These are phyloP conservation scores for Cladophialophora bantiana DNA, from an alignment of 2,329 filamentous ascomycete species.

Conservation along the genomic window DNA sequence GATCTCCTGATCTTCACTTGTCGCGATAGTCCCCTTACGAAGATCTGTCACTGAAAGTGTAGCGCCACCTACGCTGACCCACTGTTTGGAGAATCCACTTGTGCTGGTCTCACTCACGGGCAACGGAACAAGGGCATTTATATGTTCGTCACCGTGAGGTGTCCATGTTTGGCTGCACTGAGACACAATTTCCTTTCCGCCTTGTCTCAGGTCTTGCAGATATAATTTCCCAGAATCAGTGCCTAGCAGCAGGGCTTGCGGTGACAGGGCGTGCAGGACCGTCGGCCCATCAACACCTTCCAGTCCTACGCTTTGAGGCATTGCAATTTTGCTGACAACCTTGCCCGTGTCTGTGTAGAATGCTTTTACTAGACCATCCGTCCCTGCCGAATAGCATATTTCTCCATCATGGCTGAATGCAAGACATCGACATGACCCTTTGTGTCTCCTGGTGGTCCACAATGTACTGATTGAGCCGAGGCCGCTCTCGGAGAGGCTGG, in stretches of 20 bases:
- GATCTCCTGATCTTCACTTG: conserved; percentile 93
- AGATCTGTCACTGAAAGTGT: conserved; percentile 91
- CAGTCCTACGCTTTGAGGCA: conserved; percentile 61
- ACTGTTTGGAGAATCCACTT: conserved; percentile 90
- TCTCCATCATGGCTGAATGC: conserved; percentile 80
- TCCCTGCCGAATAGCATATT: conserved; percentile 67
- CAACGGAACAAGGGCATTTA: conserved; percentile 84
- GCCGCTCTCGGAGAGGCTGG: conserved; percentile 61
- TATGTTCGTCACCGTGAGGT: conserved; percentile 84
- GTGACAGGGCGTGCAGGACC: conserved; percentile 81
- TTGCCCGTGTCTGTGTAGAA: conserved; percentile 65
- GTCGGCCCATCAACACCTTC: conserved; percentile 71
- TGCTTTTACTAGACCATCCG: conserved; percentile 69
- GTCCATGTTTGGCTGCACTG: conserved; percentile 74
- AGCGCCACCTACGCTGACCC: conserved; percentile 89
- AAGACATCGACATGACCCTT: conserved; percentile 87
- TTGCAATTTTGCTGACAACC: conserved; percentile 81
- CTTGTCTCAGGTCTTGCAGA: conserved; percentile 77
- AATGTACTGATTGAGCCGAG: conserved; percentile 78
- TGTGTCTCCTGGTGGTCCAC: conserved; percentile 89
- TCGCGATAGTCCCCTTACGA: conserved; percentile 81
- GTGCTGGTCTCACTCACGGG: conserved; percentile 81
- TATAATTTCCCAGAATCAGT: conserved; percentile 91
- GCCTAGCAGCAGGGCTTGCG: conserved; percentile 84
- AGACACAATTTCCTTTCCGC: conserved; percentile 50